phyloP scores from a whole-genome alignment of 1,139 yeast species.

The Suhomyces coccinellae region DNA sequence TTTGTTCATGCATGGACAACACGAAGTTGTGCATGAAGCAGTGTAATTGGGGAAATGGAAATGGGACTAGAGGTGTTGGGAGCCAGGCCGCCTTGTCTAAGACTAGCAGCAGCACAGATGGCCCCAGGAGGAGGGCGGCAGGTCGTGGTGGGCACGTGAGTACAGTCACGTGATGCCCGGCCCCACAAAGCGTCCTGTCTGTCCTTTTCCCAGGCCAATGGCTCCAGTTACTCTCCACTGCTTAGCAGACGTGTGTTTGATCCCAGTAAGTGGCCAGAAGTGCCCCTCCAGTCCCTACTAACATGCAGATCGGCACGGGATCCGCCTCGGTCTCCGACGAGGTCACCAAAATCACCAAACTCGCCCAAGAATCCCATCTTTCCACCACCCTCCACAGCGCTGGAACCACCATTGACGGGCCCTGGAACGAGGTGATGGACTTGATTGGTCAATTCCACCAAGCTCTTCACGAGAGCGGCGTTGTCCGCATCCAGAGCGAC shows the following conservation, averaged over 20 bases:
- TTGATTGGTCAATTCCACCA: constrained; percentile 80
- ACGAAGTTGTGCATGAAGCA: no score
- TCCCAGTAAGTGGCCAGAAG: constrained; percentile 56
- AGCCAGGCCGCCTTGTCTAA: background rate
- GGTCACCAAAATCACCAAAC: constrained; percentile 64
- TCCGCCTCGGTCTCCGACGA: constrained; percentile 79
- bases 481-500: constrained; percentile 78
- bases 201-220: background rate
- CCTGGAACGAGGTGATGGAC: constrained; percentile 85
- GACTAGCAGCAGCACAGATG: no score
- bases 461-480: constrained; percentile 64
- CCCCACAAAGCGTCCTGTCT: background rate
- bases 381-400: constrained; percentile 80
- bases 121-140: background rate
- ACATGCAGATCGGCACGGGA: constrained; percentile 68
- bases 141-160: background rate
- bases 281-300: constrained; percentile 5
- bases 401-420: constrained; percentile 88
- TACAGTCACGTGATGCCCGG: background rate
- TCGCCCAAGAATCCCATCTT: constrained; percentile 60
- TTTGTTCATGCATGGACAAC: no score
- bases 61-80: background rate
- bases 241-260: constrained; percentile 78
- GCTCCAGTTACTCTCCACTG: constrained; percentile 56
- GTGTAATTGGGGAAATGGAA: no score